These are phyloP conservation scores for Macrophomina tecta DNA, from an alignment of 2,329 filamentous ascomycete genomes.

Conservation along the genomic window DNA sequence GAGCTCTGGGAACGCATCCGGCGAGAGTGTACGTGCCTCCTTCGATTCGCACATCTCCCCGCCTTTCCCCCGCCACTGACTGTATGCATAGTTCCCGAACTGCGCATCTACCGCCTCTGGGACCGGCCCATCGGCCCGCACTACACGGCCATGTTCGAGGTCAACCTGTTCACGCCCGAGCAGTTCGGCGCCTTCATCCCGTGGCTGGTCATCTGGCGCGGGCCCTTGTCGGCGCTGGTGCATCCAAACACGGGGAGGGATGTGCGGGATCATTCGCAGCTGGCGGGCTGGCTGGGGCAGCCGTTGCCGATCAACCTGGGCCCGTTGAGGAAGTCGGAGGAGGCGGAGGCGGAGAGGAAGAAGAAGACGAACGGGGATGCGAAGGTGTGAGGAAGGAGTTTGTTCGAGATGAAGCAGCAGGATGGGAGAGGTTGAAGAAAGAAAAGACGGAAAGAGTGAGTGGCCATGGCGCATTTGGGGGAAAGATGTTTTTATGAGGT, in stretches of 20 bases:
- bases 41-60: neutral
- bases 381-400: neutral
- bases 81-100: constrained; percentile 71
- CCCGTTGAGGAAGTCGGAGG: constrained; percentile 49
- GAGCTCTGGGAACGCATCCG: constrained; percentile 80
- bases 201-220: constrained; percentile 83
- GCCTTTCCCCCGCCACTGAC: neutral
- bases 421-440: neutral
- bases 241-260: constrained; percentile 81
- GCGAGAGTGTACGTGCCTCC: constrained; percentile 69
- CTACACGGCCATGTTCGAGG: constrained; percentile 87
- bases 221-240: constrained; percentile 77
- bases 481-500: no score
- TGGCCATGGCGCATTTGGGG: no score
- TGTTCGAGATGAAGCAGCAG: neutral
- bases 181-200: constrained; percentile 90
- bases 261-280: constrained; percentile 67
- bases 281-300: constrained; percentile 78
- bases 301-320: constrained; percentile 65
- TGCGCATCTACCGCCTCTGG: constrained; percentile 81
- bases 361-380: constrained; percentile 22
- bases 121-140: constrained; percentile 82
- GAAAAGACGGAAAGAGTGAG: neutral
- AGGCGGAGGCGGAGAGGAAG: neutral
- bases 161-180: constrained; percentile 82